Evolutionary conservation across 768 basidiomycete genomes (phyloP).

Genomic region (Astraeus odoratus): DNA sequence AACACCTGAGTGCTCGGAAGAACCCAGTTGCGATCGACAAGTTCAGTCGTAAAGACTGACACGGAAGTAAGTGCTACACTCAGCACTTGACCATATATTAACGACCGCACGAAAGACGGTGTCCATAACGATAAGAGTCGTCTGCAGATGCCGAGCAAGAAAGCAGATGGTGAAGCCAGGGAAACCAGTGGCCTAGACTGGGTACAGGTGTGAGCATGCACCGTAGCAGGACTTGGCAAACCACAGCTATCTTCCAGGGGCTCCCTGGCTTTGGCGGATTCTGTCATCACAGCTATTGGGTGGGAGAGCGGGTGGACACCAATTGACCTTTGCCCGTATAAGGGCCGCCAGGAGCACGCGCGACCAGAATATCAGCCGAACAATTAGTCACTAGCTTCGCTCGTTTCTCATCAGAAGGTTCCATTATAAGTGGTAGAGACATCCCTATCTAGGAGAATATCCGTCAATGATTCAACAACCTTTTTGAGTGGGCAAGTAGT

Average conservation of each 20-base stretch:
- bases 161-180: constrained; percentile 1
- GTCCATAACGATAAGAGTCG: constrained; percentile 4
- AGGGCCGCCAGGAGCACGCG: no score
- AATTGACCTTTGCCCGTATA: no score
- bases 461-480: no score
- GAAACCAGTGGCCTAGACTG: background rate
- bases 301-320: background rate
- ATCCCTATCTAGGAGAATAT: no score
- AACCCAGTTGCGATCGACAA: constrained; percentile 55
- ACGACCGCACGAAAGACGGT: constrained; percentile 3
- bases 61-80: constrained; percentile 3
- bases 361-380: no score
- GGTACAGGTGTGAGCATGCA: background rate
- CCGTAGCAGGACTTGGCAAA: background rate
- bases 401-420: no score
- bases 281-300: background rate
- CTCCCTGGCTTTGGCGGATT: background rate
- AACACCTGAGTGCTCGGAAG: constrained; percentile 71
- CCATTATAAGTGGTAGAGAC: no score
- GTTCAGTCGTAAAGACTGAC: constrained; percentile 65
- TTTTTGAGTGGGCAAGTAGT: no score
- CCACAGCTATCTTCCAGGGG: background rate
- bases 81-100: constrained; percentile 3
- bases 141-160: background rate
- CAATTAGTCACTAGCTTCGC: no score